Evolutionary conservation across 1,284 basidiomycete species (phyloP).

Genomic region (Golubevia sp.): DNA sequence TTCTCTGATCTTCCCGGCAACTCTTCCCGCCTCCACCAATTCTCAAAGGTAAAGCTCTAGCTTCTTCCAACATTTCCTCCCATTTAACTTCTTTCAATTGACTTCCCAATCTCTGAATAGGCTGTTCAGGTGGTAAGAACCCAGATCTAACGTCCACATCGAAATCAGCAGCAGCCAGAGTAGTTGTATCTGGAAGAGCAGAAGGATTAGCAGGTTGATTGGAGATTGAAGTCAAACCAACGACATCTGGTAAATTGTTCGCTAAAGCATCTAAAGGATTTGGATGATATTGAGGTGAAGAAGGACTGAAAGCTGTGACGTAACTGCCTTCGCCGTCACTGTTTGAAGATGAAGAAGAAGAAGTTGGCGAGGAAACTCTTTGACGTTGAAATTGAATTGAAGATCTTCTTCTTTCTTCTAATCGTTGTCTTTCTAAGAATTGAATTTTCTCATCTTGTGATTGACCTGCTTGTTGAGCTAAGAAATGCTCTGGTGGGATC

Average conservation of each 20-base stretch:
- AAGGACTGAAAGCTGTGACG: background rate
- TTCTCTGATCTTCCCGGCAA: constrained; percentile 18
- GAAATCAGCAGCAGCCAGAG: constrained; percentile 54
- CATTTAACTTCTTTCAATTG: constrained; percentile 23
- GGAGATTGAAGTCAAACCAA: background rate
- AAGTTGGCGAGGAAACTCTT: background rate
- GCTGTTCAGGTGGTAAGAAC: constrained; percentile 49
- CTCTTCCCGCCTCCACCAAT: constrained; percentile 33
- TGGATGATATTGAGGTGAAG: too few relatives aligned
- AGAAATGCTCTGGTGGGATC: constrained; percentile 40
- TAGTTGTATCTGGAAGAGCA: constrained; percentile 43
- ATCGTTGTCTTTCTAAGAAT: too few relatives aligned
- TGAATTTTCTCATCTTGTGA: too few relatives aligned
- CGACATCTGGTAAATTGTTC: background rate
- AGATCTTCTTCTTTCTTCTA: background rate
- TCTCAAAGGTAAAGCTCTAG: constrained; percentile 36
- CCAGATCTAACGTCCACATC: constrained; percentile 54
- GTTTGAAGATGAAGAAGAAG: background rate
- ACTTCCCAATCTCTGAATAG: constrained; percentile 25
- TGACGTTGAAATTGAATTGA: background rate
- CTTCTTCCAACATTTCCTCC: constrained; percentile 44
- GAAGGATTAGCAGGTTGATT: background rate
- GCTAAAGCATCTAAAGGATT: background rate
- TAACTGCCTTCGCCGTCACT: too few relatives aligned
- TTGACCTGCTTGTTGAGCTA: constrained; percentile 25